Base-by-base conservation (phyloP, 2,329 filamentous ascomycete genomes). In the Albifimbria verrucaria region DNA sequence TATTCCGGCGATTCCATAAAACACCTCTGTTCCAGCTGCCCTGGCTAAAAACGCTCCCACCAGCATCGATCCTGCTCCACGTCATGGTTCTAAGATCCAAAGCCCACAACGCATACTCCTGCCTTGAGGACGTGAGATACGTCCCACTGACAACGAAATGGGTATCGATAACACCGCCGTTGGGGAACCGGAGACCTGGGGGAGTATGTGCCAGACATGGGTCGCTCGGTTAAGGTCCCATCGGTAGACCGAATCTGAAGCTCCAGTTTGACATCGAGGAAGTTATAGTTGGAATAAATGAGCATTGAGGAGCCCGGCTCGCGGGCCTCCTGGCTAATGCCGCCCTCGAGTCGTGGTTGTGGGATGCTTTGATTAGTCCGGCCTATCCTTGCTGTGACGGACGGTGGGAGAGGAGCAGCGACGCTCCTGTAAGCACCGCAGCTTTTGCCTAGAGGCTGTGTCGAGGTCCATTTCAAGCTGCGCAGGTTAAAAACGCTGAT, bases 211-310 rank as follows among this genome's bases (percentile, higher is more conserved):
- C 90, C 89, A 18, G 87, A 86, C 93, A 99, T 97, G 23, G 89
- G 83, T 71, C 90, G 92, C 69, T 99, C 94, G 1, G 85, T 83
- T 50, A 99, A 75, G 0, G 85, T 86, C 25, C 94, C 93, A 67
- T 97, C 92, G 1, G 90, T 83, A 9, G 89, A 79, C 50, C 94
- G 85, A 47, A 99, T 85, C 70, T 97, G 94, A 36, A 99, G 77
- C 70, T 99, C 94, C 22, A 99, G 77, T 68, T 96, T 97, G 59
- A 99, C 94, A 63, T 99, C 93, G 52, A 99, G 72, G 65, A 99
- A 99, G 71, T 99, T 97, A 72, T 99, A 99, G 68, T 99, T 99
- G 22, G 93, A 97, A 70, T 99, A 99, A 45, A 99, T 95, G 57
- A 99, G 80, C 92, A 97, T 97, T 2, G 85, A 86, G 2, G 83